phyloP scores from a whole-genome alignment of 768 basidiomycete genomes.

The Lentinus brumalis region DNA sequence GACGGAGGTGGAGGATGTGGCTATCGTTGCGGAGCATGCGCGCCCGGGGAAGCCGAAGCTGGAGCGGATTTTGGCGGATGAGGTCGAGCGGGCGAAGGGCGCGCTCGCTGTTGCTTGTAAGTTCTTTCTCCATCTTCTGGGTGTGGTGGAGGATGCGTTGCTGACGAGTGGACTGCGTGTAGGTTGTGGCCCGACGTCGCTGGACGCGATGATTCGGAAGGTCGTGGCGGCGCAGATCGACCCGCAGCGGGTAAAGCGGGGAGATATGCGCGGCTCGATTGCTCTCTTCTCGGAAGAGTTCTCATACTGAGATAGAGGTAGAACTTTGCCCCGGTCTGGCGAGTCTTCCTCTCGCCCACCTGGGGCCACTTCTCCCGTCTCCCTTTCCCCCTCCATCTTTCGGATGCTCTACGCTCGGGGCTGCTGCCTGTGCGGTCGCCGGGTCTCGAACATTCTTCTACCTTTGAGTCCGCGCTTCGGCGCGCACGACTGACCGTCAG shows the following conservation, averaged over 20 bases:
- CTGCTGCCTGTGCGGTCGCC: too few species aligned
- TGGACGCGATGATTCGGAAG: slow-evolving; percentile 71
- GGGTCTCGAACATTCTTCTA: too few species aligned
- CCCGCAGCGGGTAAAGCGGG: slow-evolving; percentile 50
- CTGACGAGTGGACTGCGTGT: background rate
- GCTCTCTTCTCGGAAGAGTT: slow-evolving; percentile 70
- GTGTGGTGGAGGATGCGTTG: slow-evolving; percentile 1
- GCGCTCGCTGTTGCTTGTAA: slow-evolving; percentile 69
- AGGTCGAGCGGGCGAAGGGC: slow-evolving; percentile 57
- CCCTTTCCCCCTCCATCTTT: too few species aligned
- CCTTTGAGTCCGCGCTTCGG: too few species aligned
- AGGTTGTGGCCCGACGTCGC: slow-evolving; percentile 75
- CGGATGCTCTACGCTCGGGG: too few species aligned
- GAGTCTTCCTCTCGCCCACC: too few species aligned
- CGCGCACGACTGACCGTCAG: too few species aligned
- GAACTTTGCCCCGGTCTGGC: background rate
- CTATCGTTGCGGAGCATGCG: slow-evolving; percentile 60
- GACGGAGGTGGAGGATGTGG: slow-evolving; percentile 60
- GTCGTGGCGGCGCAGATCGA: slow-evolving; percentile 62
- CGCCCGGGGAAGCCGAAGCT: slow-evolving; percentile 69
- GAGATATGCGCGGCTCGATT: slow-evolving; percentile 61
- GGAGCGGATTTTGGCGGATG: slow-evolving; percentile 62
- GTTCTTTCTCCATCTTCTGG: slow-evolving; percentile 30
- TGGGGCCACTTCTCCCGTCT: too few species aligned
- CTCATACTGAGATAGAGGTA: slow-evolving; percentile 44